Base-by-base conservation (phyloP, 768 basidiomycete genomes). In the Phylloporus arenicola region DNA sequence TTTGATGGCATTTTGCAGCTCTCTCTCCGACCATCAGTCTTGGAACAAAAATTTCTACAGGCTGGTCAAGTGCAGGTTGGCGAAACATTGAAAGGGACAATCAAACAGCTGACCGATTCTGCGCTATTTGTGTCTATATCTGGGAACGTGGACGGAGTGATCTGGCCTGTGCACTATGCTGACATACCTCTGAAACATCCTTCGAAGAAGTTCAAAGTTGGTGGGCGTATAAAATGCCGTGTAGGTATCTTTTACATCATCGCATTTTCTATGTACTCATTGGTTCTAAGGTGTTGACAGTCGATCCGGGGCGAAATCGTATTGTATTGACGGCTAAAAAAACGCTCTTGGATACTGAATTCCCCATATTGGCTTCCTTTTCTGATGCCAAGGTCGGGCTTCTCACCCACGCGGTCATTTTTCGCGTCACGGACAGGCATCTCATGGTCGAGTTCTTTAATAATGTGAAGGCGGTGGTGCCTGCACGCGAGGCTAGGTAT, bases 181-280 rank as follows among this genome's bases (percentile, higher is more conserved):
- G 96, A 99, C 66, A 93, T 98, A 60, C 65, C 73, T n/a, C 76
- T 98, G 58, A 96, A 93, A 64, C 88, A 97, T 64, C 95, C 95
- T 10, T 83, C 91, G 38, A 90, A 84, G 70, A 79, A 86, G 53
- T 99, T 96, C 74, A 93, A 91, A 62, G 72, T 77, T 19, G 94
- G 93, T 22, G 76, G 78, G 4, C 79, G 64, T 45, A 86, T 97
- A 67, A 95, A 88, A 71, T 93, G 91, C 58, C 74, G 91, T 51
- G 93, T 92, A 69, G 7, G 84, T 70, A 1, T 22, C 45, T 12
- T 25, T 35, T 30, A 7, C n/a, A 13, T 20, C 35, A 19, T 40
- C 17, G 0, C 13, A 4, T 27, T 33, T 20, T 12, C 10, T 35
- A 40, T 47, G 35, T 44, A 50, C 37, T 41, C 45, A 37, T 42